Conservation (phyloP, 495 filamentous ascomycete genomes). For the Aeminium ludgeri region DNA sequence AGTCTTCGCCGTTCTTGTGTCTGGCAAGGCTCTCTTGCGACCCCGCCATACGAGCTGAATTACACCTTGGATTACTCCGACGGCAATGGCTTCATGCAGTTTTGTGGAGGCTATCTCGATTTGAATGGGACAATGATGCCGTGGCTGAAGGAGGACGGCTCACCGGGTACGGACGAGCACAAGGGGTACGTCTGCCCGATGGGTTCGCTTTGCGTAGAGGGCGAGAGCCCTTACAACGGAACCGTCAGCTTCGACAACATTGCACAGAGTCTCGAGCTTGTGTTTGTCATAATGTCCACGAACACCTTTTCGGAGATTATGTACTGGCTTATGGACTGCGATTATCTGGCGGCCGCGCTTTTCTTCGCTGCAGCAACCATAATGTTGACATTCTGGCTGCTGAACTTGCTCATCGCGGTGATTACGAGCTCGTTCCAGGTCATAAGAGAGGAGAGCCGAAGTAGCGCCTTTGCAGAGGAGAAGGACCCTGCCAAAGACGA, state of each 20-base stretch:
- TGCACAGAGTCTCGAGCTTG: constrained; percentile 70
- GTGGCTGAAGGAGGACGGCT: constrained; percentile 44
- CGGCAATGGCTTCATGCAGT: constrained; percentile 40
- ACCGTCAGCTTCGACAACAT: constrained; percentile 96
- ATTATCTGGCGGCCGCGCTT: constrained; percentile 63
- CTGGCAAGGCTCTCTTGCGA: constrained; percentile 35
- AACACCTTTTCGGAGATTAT: constrained; percentile 93
- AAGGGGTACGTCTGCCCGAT: constrained; percentile 89
- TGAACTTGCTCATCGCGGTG: constrained; percentile 91
- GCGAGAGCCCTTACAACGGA: constrained; percentile 61
- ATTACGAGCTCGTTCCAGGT: constrained; percentile 98
- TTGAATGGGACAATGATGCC: constrained; percentile 40
- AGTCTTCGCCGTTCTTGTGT: constrained; percentile 77
- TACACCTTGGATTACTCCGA: constrained; percentile 24
- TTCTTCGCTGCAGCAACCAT: constrained; percentile 74
- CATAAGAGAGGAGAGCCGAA: constrained; percentile 88
- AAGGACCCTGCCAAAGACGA: constrained; percentile 21
- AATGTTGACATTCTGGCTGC: constrained; percentile 90
- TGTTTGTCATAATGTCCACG: constrained; percentile 97
- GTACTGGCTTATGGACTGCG: constrained; percentile 79
- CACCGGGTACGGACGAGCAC: constrained; percentile 28
- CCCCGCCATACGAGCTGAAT: constrained; percentile 31
- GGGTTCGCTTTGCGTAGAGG: constrained; percentile 67
- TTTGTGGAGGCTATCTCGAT: constrained; percentile 73
- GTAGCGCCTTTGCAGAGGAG: constrained; percentile 73